Conservation (phyloP, 345 rosid species). For the Populus nigra region DNA sequence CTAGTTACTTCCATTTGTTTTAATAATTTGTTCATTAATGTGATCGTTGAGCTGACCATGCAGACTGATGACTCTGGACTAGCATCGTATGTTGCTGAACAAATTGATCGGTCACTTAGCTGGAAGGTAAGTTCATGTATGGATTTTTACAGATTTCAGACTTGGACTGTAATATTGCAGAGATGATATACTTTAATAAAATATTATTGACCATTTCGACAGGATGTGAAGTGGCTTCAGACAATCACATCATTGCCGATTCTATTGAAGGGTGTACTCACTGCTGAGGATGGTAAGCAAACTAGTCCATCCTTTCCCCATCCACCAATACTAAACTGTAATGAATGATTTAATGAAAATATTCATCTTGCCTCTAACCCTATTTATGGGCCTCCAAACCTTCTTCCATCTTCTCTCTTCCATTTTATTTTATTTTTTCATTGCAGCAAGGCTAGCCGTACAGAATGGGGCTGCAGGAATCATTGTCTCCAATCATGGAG, state of each 20-base stretch:
- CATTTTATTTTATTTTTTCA: too few species aligned
- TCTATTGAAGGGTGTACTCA: conserved; percentile 86
- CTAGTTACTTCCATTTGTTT: background rate
- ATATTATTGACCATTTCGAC: background rate
- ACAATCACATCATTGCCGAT: conserved; percentile 88
- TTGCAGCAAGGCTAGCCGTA: conserved; percentile 67
- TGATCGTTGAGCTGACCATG: conserved; percentile 10
- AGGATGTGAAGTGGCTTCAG: conserved; percentile 93
- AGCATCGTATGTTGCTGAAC: conserved; percentile 87
- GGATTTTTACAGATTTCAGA: background rate
- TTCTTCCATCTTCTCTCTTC: background rate
- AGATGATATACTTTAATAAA: background rate
- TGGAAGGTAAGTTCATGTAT: conserved; percentile 60
- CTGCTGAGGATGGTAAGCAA: conserved; percentile 81
- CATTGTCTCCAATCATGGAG: conserved; percentile 92
- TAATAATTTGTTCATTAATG: background rate
- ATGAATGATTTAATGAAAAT: background rate
- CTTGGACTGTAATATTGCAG: background rate
- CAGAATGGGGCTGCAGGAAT: conserved; percentile 86
- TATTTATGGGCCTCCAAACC: background rate
- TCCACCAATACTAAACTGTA: background rate
- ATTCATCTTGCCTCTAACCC: background rate
- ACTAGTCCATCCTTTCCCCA: conserved; percentile 1
- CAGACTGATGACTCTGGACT: conserved; percentile 86
- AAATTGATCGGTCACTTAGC: conserved; percentile 73